Percentiles rank a stretch among this genome's conserved stretches.
These are phyloP conservation scores for Mikania micrantha DNA, from an alignment of 129 eudicot species.

Conservation along the genomic window DNA sequence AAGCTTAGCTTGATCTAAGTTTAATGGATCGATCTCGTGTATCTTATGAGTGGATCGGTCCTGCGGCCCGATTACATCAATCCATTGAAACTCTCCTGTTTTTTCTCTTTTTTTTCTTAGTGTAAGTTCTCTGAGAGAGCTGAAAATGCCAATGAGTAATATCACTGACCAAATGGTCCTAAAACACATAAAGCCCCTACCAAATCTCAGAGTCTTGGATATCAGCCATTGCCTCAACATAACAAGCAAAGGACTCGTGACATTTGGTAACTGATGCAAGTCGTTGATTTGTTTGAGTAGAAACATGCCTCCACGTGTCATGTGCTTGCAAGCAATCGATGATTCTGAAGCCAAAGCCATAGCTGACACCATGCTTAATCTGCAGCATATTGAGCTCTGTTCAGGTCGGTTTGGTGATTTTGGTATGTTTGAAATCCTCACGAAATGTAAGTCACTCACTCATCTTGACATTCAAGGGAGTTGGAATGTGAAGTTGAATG, in stretches of 20 bases:
- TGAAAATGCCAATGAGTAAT: constrained; percentile 29
- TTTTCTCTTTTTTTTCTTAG: constrained; percentile 10
- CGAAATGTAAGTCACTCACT: constrained; percentile 24
- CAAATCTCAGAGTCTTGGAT: constrained; percentile 29
- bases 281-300: constrained; percentile 31
- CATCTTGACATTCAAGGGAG: constrained; percentile 31
- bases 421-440: constrained; percentile 29
- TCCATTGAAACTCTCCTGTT: neutral
- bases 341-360: constrained; percentile 34
- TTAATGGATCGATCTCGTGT: no score
- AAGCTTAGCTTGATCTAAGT: no score
- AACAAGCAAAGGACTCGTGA: constrained; percentile 30
- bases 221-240: constrained; percentile 30
- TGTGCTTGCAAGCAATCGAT: neutral
- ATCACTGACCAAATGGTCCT: constrained; percentile 35
- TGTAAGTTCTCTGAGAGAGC: constrained; percentile 31
- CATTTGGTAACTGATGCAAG: constrained; percentile 36
- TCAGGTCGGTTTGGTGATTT: constrained; percentile 30
- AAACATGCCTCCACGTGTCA: constrained; percentile 29
- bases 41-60: no score
- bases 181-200: constrained; percentile 29
- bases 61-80: no score
- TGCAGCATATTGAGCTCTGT: constrained; percentile 21
- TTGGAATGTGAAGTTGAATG: constrained; percentile 19
- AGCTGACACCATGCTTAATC: constrained; percentile 23